Conservation (phyloP, 106 monocot species). For the Triglochin maritima region DNA sequence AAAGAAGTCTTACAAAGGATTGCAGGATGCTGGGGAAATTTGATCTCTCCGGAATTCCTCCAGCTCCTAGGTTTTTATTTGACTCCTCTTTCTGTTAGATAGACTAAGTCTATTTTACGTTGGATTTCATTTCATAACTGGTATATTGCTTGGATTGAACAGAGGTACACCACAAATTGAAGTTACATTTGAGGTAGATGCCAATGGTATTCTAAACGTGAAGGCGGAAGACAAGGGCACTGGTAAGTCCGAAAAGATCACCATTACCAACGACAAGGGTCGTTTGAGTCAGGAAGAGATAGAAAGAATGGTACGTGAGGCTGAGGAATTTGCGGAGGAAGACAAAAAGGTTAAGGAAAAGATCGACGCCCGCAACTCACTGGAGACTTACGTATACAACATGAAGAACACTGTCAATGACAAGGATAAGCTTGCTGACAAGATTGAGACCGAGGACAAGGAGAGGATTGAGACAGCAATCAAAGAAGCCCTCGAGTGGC, state of each 20-base stretch:
- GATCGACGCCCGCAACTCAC: conserved; percentile 33
- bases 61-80: conserved; percentile 29
- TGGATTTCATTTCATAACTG: neutral
- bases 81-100: neutral
- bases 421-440: conserved; percentile 30
- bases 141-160: neutral
- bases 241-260: conserved; percentile 32
- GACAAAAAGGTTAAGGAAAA: conserved; percentile 39
- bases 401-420: conserved; percentile 36
- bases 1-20: conserved; percentile 37
- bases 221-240: conserved; percentile 42
- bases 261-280: conserved; percentile 46
- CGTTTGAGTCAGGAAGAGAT: conserved; percentile 51
- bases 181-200: conserved; percentile 41
- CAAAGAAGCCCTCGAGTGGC: conserved; percentile 35
- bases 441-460: conserved; percentile 28
- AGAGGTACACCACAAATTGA: conserved; percentile 39
- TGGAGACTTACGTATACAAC: conserved; percentile 44
- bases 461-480: conserved; percentile 31
- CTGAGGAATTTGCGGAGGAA: conserved; percentile 39
- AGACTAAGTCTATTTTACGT: neutral
- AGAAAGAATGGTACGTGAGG: conserved; percentile 41
- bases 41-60: conserved; percentile 32
- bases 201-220: conserved; percentile 43
- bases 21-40: conserved; percentile 34